A percentile compares a stretch with the other conserved stretches of the same genome.
Conservation (phyloP, 352 stramenopile genomes). For the Thalassiosira exigua region DNA sequence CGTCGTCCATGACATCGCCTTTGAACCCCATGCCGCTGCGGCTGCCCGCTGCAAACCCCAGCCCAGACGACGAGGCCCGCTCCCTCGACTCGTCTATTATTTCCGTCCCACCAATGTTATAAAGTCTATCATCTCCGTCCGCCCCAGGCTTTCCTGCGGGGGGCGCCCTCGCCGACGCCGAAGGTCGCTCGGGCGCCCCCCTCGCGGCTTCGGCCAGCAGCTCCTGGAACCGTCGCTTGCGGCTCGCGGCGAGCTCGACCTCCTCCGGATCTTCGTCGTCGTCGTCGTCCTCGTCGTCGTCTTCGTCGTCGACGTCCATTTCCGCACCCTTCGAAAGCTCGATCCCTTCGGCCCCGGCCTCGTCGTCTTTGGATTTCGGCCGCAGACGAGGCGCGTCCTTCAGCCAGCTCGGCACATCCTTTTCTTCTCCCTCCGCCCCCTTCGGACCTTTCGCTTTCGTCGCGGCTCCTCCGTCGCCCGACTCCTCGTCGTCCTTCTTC, state of each 20-base stretch:
- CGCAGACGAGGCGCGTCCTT: not conserved
- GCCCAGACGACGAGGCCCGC: no score
- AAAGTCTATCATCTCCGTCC: not conserved
- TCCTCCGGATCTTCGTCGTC: not conserved
- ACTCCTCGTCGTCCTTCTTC: not conserved
- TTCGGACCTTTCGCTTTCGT: not conserved
- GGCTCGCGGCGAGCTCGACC: not conserved
- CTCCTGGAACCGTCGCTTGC: constrained; percentile 34
- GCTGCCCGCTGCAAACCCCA: not conserved
- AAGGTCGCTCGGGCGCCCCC: not conserved
- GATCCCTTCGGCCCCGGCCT: not conserved
- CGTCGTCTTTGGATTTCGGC: not conserved
- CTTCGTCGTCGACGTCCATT: constrained; percentile 4
- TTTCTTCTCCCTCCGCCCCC: not conserved
- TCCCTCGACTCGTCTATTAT: no score
- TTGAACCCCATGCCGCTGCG: not conserved
- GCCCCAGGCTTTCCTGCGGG: not conserved
- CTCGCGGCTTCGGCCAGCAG: constrained; percentile 8
- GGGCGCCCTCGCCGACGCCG: no score
- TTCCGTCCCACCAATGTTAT: not conserved
- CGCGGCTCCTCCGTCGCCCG: not conserved
- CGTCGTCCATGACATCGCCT: not conserved
- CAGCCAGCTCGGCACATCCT: constrained; percentile 12
- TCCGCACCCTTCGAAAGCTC: not conserved
- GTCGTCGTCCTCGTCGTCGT: constrained; percentile 32